These are phyloP conservation scores for Gynandropsis gynandra DNA, from an alignment of 345 rosid species.

Conservation along the genomic window DNA sequence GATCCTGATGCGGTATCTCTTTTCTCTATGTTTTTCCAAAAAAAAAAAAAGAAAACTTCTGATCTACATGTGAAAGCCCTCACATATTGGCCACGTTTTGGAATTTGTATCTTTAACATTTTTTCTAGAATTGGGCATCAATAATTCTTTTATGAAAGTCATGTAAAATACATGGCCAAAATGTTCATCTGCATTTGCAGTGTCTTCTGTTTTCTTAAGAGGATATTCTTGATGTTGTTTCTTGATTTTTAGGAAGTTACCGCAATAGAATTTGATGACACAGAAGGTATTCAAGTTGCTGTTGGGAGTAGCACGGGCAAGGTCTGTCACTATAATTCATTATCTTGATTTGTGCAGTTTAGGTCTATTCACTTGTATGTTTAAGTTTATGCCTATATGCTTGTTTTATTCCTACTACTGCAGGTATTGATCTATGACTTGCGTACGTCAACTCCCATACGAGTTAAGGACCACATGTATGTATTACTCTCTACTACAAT, in stretches of 20 bases:
- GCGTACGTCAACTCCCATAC: conserved; percentile 73
- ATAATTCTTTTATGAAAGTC: no score
- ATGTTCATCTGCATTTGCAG: background rate
- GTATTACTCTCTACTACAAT: conserved; percentile 20
- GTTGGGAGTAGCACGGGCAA: conserved; percentile 89
- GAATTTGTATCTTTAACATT: no score
- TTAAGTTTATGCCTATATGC: conserved; percentile 6
- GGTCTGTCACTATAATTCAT: conserved; percentile 37
- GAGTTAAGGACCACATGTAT: conserved; percentile 92
- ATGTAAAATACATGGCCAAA: no score
- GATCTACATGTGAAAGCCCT: conserved; percentile 12
- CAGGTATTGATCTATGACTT: conserved; percentile 89
- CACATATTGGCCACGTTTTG: conserved; percentile 1
- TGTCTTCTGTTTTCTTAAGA: background rate
- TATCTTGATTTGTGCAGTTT: background rate
- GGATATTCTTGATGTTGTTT: background rate
- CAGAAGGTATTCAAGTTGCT: conserved; percentile 73
- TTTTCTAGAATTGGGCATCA: no score
- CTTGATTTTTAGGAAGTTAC: conserved; percentile 64
- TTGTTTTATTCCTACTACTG: conserved; percentile 13
- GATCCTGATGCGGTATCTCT: conserved; percentile 55
- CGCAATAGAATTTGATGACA: conserved; percentile 74
- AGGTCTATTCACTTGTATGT: background rate
- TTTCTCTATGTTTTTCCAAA: no score
- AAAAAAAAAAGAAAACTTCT: no score